phyloP scores from a whole-genome alignment of 177 flowering plant genomes.

The Telopea speciosissima region DNA sequence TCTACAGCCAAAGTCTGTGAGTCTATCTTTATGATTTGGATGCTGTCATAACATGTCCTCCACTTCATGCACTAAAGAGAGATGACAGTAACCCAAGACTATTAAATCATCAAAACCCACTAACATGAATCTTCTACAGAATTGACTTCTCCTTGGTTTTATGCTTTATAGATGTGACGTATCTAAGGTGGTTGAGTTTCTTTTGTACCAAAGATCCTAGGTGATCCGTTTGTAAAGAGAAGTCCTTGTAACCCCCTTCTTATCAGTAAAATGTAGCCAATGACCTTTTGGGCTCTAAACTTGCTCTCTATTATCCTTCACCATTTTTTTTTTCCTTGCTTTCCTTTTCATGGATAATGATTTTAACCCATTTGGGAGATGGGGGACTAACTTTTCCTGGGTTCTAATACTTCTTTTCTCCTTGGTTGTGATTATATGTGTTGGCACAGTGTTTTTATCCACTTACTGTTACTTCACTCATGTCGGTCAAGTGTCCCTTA shows the following conservation, averaged over 20 bases:
- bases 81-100: conserved; percentile 15
- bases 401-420: conserved; percentile 4
- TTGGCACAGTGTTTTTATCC: conserved; percentile 19
- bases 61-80: conserved; percentile 24
- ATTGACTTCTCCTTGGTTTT: not conserved
- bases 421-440: conserved; percentile 12
- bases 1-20: not conserved
- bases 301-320: conserved; percentile 8
- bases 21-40: conserved; percentile 5
- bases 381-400: conserved; percentile 15
- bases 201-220: not conserved
- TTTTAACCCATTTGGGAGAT: conserved; percentile 17
- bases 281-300: conserved; percentile 19
- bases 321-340: conserved; percentile 6
- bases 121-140: not conserved
- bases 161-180: conserved; percentile 15
- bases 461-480: conserved; percentile 30
- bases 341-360: conserved; percentile 28
- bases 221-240: not conserved
- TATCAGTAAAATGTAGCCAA: conserved; percentile 9
- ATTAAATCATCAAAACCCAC: conserved; percentile 15
- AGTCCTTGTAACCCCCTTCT: not conserved
- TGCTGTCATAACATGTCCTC: conserved; percentile 28
- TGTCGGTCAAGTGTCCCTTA: conserved; percentile 32
- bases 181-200: not conserved